phyloP scores from a whole-genome alignment of 768 basidiomycete genomes.

The Nidula microcarpa region DNA sequence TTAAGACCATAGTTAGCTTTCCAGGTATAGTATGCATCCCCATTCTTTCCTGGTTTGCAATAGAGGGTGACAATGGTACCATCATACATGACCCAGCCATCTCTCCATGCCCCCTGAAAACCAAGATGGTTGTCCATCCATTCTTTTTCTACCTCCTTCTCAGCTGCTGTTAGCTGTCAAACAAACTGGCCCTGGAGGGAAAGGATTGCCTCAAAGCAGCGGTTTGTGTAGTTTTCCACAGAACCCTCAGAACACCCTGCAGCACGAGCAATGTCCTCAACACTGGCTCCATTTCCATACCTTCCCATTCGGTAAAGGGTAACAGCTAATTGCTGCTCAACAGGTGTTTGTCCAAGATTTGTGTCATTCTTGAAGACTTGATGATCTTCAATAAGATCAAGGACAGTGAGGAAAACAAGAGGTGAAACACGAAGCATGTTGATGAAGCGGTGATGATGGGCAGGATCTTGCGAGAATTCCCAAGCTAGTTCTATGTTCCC shows the following conservation, averaged over 20 bases:
- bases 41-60: slow-evolving; percentile 20
- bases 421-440: slow-evolving; percentile 13
- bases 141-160: slow-evolving; percentile 25
- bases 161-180: slow-evolving; percentile 9
- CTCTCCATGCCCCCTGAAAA: slow-evolving; percentile 21
- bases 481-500: slow-evolving; percentile 13
- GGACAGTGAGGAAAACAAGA: slow-evolving; percentile 7
- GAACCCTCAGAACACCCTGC: slow-evolving; percentile 13
- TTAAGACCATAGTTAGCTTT: slow-evolving; percentile 31
- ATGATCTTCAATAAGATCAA: slow-evolving; percentile 9
- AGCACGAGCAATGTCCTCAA: slow-evolving; percentile 14
- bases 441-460: slow-evolving; percentile 9
- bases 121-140: slow-evolving; percentile 26
- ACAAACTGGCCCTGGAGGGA: slow-evolving; percentile 5
- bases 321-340: slow-evolving; percentile 18
- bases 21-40: slow-evolving; percentile 26
- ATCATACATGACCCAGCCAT: slow-evolving; percentile 28
- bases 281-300: slow-evolving; percentile 15
- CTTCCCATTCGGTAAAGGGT: slow-evolving; percentile 17
- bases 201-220: slow-evolving; percentile 6
- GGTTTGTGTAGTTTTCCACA: slow-evolving; percentile 6
- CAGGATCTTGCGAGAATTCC: slow-evolving; percentile 8
- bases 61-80: slow-evolving; percentile 21
- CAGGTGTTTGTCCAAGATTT: slow-evolving; percentile 13
- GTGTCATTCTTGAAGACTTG: slow-evolving; percentile 16